Evolutionary conservation across 2,329 filamentous ascomycete species (phyloP).

Genomic region (Colletotrichum endophyticum): DNA sequence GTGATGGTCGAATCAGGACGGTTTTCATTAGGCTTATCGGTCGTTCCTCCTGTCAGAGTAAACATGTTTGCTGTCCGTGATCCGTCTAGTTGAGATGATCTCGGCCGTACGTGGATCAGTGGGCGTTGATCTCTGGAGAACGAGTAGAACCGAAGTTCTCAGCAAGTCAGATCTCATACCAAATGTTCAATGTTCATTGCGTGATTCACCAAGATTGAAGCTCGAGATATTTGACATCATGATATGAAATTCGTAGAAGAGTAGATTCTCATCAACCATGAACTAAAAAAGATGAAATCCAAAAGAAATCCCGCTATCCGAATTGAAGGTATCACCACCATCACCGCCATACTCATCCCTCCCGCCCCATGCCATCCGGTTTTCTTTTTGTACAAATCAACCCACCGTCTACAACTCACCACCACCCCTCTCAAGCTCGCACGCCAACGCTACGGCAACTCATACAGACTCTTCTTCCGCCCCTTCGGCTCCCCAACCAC

Average conservation of each 20-base stretch:
- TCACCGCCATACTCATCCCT: neutral
- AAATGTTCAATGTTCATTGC: neutral
- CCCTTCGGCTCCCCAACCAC: neutral
- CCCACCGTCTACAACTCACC: neutral
- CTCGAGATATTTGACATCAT: neutral
- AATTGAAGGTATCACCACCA: constrained; percentile 4
- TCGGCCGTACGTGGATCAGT: neutral
- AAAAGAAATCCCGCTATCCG: neutral
- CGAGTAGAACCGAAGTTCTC: neutral
- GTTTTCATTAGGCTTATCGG: neutral
- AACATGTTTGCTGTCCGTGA: neutral
- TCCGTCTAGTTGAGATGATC: neutral
- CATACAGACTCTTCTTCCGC: constrained; percentile 14
- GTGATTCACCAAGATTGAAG: neutral
- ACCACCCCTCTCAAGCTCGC: neutral
- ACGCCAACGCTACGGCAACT: constrained; percentile 1
- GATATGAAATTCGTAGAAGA: neutral
- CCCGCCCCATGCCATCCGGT: neutral
- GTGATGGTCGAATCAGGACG: neutral
- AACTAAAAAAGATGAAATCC: neutral
- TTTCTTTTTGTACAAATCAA: neutral
- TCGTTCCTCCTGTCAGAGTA: neutral
- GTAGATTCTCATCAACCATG: constrained; percentile 1
- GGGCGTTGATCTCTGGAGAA: neutral
- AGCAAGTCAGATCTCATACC: neutral